Percentiles rank a stretch among this genome's conserved stretches.
Evolutionary conservation across 306 rosid genomes (phyloP).

Genomic region (Spatholobus suberectus): DNA sequence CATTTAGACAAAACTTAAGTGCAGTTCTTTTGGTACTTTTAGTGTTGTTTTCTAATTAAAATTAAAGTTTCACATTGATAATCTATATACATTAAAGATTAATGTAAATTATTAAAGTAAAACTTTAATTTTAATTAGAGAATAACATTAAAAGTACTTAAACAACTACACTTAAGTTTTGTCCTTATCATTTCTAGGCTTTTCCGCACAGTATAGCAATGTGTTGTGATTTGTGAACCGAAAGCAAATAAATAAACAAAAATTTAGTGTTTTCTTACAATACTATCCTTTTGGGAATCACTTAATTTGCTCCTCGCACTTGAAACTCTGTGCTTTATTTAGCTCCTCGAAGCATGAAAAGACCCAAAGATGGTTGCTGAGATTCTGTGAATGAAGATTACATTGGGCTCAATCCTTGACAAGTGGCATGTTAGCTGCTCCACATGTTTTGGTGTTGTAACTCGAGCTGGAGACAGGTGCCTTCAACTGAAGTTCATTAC

Average conservation of each 20-base stretch:
- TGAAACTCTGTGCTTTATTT: not conserved
- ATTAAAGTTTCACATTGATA: too few relatives aligned
- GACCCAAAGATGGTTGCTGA: not conserved
- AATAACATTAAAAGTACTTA: too few relatives aligned
- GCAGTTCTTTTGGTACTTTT: too few relatives aligned
- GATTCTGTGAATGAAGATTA: conserved; percentile 3
- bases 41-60: too few relatives aligned
- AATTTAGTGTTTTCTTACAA: not conserved
- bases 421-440: conserved; percentile 11
- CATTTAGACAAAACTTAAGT: too few relatives aligned
- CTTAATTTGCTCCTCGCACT: not conserved
- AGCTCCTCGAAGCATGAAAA: conserved; percentile 5
- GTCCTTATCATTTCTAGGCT: conserved; percentile 9
- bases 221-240: not conserved
- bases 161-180: too few relatives aligned
- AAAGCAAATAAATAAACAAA: not conserved
- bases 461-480: conserved; percentile 8
- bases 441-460: conserved; percentile 19
- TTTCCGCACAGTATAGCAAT: not conserved
- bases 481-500: not conserved
- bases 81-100: too few relatives aligned
- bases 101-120: too few relatives aligned
- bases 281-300: not conserved
- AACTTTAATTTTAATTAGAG: too few relatives aligned
- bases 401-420: not conserved